These are phyloP conservation scores for Zostera marina DNA, from an alignment of 116 monocot genomes.

Conservation along the genomic window DNA sequence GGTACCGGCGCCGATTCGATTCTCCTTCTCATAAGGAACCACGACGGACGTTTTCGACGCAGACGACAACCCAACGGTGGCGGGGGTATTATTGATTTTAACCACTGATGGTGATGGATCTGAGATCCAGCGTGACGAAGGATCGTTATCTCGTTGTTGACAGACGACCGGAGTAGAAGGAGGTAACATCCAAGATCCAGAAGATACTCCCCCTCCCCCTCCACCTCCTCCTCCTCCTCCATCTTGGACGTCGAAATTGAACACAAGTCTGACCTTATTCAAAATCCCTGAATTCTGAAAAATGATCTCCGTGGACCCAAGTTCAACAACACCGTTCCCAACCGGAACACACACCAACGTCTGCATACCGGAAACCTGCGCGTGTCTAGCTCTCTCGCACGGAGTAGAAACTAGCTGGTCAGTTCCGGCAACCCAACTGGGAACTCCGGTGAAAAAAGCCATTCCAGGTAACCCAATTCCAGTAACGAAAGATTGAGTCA, in stretches of 20 bases:
- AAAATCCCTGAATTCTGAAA: slow-evolving; percentile 26
- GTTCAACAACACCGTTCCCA: slow-evolving; percentile 44
- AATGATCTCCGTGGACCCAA: slow-evolving; percentile 48
- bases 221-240: too few species aligned
- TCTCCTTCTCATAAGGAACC: background rate
- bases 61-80: background rate
- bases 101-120: slow-evolving; percentile 15
- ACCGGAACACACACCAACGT: slow-evolving; percentile 52
- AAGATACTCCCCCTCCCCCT: too few species aligned
- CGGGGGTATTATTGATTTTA: slow-evolving; percentile 21
- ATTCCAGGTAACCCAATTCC: slow-evolving; percentile 17
- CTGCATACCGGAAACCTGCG: slow-evolving; percentile 35
- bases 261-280: slow-evolving; percentile 26
- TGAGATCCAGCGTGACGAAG: slow-evolving; percentile 23
- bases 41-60: background rate
- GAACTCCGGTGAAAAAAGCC: slow-evolving; percentile 17
- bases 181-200: slow-evolving; percentile 24
- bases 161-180: slow-evolving; percentile 6
- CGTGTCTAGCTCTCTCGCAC: slow-evolving; percentile 51
- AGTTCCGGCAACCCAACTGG: slow-evolving; percentile 37
- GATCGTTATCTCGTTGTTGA: slow-evolving; percentile 20
- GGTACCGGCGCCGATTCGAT: background rate
- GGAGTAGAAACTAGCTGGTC: slow-evolving; percentile 15
- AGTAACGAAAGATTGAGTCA: slow-evolving; percentile 42
- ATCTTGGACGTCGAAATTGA: slow-evolving; percentile 23